A percentile compares a stretch with the other conserved stretches of the same genome.
These are phyloP conservation scores for Pythium sukuiense DNA, from an alignment of 352 stramenopile genomes.

Conservation along the genomic window DNA sequence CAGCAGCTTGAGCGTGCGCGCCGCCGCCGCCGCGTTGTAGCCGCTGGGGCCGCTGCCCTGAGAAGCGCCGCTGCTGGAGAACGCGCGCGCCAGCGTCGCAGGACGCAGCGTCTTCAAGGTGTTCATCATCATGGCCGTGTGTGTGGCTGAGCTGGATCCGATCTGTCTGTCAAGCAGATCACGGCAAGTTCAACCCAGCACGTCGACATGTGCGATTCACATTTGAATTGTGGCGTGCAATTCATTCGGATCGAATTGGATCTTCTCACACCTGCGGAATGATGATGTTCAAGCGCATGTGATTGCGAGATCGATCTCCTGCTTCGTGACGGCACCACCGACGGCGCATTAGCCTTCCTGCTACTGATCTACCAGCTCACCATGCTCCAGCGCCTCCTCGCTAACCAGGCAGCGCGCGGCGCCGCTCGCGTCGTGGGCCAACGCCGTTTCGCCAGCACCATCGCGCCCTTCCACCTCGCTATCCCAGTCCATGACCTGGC, in stretches of 20 bases:
- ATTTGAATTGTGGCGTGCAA: conserved; percentile 5
- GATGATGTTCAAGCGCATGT: conserved; percentile 2
- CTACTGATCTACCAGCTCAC: too few relatives aligned
- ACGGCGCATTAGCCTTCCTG: too few relatives aligned
- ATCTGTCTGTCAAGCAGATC: conserved; percentile 2
- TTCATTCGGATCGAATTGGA: conserved; percentile 17
- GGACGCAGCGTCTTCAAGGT: neutral
- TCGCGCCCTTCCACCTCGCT: conserved; percentile 88
- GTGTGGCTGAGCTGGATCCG: neutral
- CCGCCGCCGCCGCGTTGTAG: conserved; percentile 54
- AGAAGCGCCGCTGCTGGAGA: conserved; percentile 2
- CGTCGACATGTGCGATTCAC: conserved; percentile 7
- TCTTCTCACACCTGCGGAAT: conserved; percentile 7
- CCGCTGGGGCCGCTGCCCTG: conserved; percentile 36
- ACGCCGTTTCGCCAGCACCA: conserved; percentile 27
- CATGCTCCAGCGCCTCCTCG: conserved; percentile 17
- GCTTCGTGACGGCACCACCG: neutral
- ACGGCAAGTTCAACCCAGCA: conserved; percentile 21
- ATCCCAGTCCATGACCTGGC: conserved; percentile 95
- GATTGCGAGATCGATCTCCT: conserved; percentile 1
- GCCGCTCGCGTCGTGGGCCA: conserved; percentile 1
- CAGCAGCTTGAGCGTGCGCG: conserved; percentile 80
- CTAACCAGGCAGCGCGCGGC: conserved; percentile 3
- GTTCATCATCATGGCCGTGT: neutral
- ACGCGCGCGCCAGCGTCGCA: conserved; percentile 5